Percentiles rank a stretch among this genome's conserved stretches.
phyloP scores from a whole-genome alignment of 768 basidiomycete genomes.

The Mycena vulgaris region DNA sequence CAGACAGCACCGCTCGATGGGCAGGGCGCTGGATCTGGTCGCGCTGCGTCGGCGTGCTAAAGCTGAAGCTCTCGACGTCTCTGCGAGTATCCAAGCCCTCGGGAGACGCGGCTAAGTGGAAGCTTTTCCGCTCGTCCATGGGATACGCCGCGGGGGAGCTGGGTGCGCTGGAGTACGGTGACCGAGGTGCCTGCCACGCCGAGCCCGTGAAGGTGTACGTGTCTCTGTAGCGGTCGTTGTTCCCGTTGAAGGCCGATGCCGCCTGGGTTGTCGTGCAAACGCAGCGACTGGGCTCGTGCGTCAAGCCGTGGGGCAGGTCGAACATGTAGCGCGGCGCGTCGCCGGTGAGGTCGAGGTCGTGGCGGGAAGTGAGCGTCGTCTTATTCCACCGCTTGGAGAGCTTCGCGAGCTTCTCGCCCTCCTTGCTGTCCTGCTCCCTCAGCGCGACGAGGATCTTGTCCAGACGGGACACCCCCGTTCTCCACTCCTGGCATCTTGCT shows the following conservation, averaged over 20 bases:
- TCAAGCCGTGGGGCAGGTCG: not conserved
- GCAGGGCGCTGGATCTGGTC: not conserved
- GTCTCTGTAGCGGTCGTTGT: constrained; percentile 24
- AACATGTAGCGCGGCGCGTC: not conserved
- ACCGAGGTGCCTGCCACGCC: not conserved
- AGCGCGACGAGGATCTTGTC: constrained; percentile 17
- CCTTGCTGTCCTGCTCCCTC: constrained; percentile 18
- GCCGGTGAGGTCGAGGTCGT: not conserved
- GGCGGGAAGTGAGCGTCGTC: not conserved
- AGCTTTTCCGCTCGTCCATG: not conserved
- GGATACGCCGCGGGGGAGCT: not conserved
- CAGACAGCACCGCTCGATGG: constrained; percentile 3
- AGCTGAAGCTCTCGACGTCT: not conserved
- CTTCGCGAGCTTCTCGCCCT: constrained; percentile 29
- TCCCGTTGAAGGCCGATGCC: constrained; percentile 28
- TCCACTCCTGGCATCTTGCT: constrained; percentile 13
- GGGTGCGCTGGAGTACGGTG: constrained; percentile 9
- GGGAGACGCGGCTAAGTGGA: constrained; percentile 21
- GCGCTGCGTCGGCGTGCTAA: constrained; percentile 10
- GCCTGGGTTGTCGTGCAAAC: constrained; percentile 29
- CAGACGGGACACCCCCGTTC: not conserved
- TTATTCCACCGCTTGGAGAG: constrained; percentile 24
- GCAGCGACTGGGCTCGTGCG: not conserved
- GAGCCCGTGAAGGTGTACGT: constrained; percentile 28
- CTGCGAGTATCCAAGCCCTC: constrained; percentile 11